Percentiles rank a stretch among this genome's conserved stretches.
Evolutionary conservation across 441 rosid species (phyloP).

Genomic region (Omphalea diandra): DNA sequence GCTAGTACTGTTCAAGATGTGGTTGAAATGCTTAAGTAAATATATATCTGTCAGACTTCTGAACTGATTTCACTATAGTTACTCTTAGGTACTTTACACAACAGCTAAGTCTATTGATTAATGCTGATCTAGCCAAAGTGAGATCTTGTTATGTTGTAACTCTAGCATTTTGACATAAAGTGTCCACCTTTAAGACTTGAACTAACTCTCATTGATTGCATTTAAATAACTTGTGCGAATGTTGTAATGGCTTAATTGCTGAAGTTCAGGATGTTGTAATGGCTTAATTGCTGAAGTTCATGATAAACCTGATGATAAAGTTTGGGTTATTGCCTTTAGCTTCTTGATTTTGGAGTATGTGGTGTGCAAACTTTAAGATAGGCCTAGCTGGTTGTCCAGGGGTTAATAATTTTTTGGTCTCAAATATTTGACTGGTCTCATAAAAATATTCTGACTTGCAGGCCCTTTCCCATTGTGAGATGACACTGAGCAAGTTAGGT

Average conservation of each 20-base stretch:
- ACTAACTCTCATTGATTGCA: not conserved
- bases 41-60: not conserved
- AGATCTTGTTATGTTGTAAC: not conserved
- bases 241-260: not conserved
- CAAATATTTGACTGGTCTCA: slow-evolving; percentile 7
- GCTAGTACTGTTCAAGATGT: not conserved
- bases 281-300: not conserved
- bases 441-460: slow-evolving; percentile 31
- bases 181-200: not conserved
- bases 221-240: not conserved
- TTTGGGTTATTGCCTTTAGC: not conserved
- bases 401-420: slow-evolving; percentile 7
- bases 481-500: slow-evolving; percentile 59
- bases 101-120: not conserved
- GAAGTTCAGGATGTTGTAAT: not conserved
- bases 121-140: not conserved
- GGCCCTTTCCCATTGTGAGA: slow-evolving; percentile 88
- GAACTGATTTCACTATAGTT: not conserved
- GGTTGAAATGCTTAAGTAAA: not conserved
- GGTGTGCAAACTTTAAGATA: not conserved
- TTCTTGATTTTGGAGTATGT: not conserved
- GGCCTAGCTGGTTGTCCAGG: not conserved
- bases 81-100: not conserved
- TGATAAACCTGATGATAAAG: not conserved
- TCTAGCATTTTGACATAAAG: not conserved